phyloP scores from a whole-genome alignment of 2,329 filamentous ascomycete species.

The Rhinocladiella mackenziei region DNA sequence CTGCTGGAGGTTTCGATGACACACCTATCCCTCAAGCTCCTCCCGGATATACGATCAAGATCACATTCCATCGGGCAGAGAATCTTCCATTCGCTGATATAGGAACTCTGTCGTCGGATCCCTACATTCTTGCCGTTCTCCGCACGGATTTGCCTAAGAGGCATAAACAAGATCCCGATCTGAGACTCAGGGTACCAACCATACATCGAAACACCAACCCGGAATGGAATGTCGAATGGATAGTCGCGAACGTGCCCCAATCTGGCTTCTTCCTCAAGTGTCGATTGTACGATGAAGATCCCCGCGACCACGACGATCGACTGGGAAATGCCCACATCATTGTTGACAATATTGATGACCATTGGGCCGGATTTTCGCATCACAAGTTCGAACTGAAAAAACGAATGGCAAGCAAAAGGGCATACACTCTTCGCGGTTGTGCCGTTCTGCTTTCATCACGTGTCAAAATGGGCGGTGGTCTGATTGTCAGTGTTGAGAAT shows the following conservation, averaged over 20 bases:
- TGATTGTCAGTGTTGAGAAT: slow-evolving; percentile 72
- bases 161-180: slow-evolving; percentile 79
- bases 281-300: slow-evolving; percentile 85
- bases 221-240: slow-evolving; percentile 79
- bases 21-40: slow-evolving; percentile 72
- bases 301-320: slow-evolving; percentile 77
- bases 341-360: slow-evolving; percentile 56
- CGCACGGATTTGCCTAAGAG: slow-evolving; percentile 65
- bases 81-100: slow-evolving; percentile 83
- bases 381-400: slow-evolving; percentile 71
- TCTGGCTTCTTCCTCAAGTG: slow-evolving; percentile 81
- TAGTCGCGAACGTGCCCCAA: slow-evolving; percentile 78
- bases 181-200: slow-evolving; percentile 72
- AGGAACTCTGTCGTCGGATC: slow-evolving; percentile 72
- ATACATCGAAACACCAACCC: slow-evolving; percentile 69
- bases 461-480: slow-evolving; percentile 63
- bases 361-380: slow-evolving; percentile 65
- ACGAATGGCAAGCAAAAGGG: slow-evolving; percentile 79
- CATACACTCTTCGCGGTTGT: slow-evolving; percentile 69
- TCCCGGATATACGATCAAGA: slow-evolving; percentile 76
- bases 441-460: slow-evolving; percentile 59
- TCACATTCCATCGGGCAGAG: slow-evolving; percentile 75
- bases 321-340: slow-evolving; percentile 78
- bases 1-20: slow-evolving; percentile 72
- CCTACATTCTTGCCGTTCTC: slow-evolving; percentile 74